Conservation (phyloP, 768 basidiomycete species). For the Podaxis mareebaensis region DNA sequence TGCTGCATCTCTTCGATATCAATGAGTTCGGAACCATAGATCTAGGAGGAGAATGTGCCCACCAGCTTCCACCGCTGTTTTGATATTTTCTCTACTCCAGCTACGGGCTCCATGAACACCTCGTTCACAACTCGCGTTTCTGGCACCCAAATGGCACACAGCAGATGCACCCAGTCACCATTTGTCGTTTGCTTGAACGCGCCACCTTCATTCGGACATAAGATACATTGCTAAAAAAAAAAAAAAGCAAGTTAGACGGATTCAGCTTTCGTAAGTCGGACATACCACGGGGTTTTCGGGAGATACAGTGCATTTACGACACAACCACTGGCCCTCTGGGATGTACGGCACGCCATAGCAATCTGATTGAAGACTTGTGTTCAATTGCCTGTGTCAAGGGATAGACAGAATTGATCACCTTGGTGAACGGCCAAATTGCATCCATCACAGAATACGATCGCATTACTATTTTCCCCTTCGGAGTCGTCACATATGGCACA, state of each 20-base stretch:
- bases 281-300: constrained; percentile 94
- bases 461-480: constrained; percentile 98
- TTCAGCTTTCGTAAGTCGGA: constrained; percentile 11
- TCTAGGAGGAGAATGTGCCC: constrained; percentile 27
- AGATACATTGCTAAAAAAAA: constrained; percentile 72
- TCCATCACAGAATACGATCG: constrained; percentile 98
- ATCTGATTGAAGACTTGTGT: constrained; percentile 55
- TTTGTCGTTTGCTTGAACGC: constrained; percentile 96
- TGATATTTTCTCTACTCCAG: constrained; percentile 82
- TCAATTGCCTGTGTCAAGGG: neutral
- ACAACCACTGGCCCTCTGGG: constrained; percentile 99
- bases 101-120: constrained; percentile 98
- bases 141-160: constrained; percentile 97
- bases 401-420: constrained; percentile 47
- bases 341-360: constrained; percentile 99
- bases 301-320: constrained; percentile 96
- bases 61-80: constrained; percentile 96
- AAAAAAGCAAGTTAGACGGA: neutral
- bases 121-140: constrained; percentile 92
- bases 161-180: constrained; percentile 93
- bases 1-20: constrained; percentile 41
- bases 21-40: neutral
- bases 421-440: constrained; percentile 99
- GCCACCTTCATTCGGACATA: constrained; percentile 96
- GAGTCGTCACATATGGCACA: constrained; percentile 98